Conservation (phyloP, 768 basidiomycete genomes). For the Astraeus odoratus region DNA sequence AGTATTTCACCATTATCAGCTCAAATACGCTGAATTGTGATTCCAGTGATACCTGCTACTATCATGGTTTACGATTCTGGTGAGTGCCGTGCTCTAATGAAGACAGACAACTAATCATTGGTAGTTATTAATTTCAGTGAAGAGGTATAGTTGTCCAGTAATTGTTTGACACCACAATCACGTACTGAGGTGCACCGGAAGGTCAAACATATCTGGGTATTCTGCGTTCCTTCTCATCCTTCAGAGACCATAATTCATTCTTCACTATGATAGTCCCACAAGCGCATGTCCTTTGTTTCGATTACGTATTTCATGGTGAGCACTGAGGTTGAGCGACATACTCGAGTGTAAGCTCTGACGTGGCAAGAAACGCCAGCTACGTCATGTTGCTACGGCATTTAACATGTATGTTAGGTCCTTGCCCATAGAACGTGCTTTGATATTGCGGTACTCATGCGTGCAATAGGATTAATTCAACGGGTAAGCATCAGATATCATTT, state of each 20-base stretch:
- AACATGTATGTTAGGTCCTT: not conserved
- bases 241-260: not conserved
- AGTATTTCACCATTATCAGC: not conserved
- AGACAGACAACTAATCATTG: no score
- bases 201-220: not conserved
- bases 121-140: not conserved
- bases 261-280: not conserved
- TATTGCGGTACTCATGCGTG: not conserved
- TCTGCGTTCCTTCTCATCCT: no score
- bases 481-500: not conserved
- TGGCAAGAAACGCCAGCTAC: not conserved
- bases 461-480: not conserved
- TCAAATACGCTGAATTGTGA: not conserved
- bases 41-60: not conserved
- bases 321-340: no score
- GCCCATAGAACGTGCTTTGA: not conserved
- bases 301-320: not conserved
- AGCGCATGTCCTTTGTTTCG: not conserved
- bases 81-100: not conserved
- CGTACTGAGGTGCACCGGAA: no score
- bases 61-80: not conserved
- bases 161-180: no score
- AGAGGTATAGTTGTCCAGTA: no score
- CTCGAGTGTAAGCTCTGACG: no score
- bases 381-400: not conserved